phyloP scores from a whole-genome alignment of 495 filamentous ascomycete species.

The Aspergillus nanangensis region DNA sequence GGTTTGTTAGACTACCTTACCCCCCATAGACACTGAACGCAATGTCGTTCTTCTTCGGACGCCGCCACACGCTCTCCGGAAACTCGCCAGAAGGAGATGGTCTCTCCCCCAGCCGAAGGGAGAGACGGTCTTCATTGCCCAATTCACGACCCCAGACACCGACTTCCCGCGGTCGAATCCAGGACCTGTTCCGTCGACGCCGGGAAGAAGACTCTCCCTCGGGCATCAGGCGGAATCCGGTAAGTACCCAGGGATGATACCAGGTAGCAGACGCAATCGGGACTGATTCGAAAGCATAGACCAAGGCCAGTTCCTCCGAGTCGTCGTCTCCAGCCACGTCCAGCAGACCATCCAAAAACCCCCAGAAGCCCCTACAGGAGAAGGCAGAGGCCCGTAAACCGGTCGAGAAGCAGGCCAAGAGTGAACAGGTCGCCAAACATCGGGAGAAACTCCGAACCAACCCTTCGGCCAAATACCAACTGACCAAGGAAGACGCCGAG shows the following conservation, averaged over 20 bases:
- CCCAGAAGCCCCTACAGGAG: background rate
- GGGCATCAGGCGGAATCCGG: background rate
- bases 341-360: too few species aligned
- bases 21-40: too few species aligned
- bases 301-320: background rate
- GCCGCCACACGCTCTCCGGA: slow-evolving; percentile 15
- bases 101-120: background rate
- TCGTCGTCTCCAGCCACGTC: background rate
- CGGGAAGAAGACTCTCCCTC: slow-evolving; percentile 7
- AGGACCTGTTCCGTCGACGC: slow-evolving; percentile 24
- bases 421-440: background rate
- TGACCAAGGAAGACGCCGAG: slow-evolving; percentile 59
- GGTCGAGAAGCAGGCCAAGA: background rate
- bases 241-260: background rate
- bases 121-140: slow-evolving; percentile 10
- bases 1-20: too few species aligned
- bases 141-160: background rate
- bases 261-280: background rate
- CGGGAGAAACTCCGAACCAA: background rate
- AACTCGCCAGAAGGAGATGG: slow-evolving; percentile 4
- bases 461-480: slow-evolving; percentile 6
- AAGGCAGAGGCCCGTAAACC: background rate
- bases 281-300: background rate
- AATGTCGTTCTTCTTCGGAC: slow-evolving; percentile 17
- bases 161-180: slow-evolving; percentile 14